These are phyloP conservation scores for Ormosia semicastrata DNA, from an alignment of 306 rosid species.

Conservation along the genomic window DNA sequence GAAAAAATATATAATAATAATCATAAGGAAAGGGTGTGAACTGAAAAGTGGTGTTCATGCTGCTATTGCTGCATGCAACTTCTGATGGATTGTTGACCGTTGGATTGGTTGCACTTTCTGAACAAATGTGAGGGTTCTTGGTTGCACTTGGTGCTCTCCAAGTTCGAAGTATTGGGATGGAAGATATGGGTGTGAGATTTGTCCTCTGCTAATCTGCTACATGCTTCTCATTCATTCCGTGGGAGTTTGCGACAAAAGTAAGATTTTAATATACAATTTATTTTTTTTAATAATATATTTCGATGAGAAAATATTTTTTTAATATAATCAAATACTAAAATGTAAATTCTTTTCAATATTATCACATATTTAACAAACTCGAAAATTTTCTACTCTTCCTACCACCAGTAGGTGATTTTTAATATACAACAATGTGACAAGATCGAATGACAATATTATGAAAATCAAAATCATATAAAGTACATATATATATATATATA, in stretches of 20 bases:
- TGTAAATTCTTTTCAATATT: too few relatives aligned
- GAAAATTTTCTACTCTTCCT: too few relatives aligned
- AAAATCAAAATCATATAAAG: too few relatives aligned
- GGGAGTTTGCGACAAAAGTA: conserved; percentile 6
- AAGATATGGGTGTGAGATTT: background rate
- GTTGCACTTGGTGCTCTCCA: background rate
- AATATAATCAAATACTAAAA: too few relatives aligned
- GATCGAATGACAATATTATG: too few relatives aligned
- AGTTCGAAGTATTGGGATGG: background rate
- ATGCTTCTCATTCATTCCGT: background rate
- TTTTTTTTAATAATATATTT: too few relatives aligned
- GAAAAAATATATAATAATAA: background rate
- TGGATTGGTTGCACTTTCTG: conserved; percentile 29
- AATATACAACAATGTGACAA: too few relatives aligned
- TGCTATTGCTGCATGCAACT: conserved; percentile 13
- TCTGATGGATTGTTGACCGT: conserved; percentile 37
- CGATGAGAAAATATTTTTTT: too few relatives aligned
- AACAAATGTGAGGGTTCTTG: background rate
- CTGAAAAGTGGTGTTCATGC: background rate
- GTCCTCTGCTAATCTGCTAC: background rate
- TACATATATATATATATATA: too few relatives aligned
- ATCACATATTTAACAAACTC: too few relatives aligned
- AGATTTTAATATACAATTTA: background rate
- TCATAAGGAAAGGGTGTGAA: background rate
- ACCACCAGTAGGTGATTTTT: too few relatives aligned